Evolutionary conservation across 139 green algal species (phyloP).

Genomic region (Micromonas commoda): DNA sequence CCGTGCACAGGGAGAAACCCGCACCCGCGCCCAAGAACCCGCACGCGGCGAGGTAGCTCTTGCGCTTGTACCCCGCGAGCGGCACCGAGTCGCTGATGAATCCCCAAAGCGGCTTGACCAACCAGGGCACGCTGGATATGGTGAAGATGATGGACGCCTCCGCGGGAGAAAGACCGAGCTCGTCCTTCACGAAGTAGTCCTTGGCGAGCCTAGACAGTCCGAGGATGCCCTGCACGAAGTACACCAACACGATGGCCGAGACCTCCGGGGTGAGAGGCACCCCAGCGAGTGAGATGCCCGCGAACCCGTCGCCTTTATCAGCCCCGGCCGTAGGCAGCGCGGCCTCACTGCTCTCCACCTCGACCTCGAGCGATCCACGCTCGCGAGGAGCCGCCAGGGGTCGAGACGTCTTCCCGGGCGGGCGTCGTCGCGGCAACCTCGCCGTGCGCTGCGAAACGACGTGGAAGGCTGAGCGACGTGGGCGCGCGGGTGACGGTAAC

Average conservation of each 20-base stretch:
- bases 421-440: too few relatives aligned
- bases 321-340: too few relatives aligned
- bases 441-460: too few relatives aligned
- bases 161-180: slow-evolving; percentile 72
- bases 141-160: slow-evolving; percentile 59
- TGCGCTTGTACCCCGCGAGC: slow-evolving; percentile 80
- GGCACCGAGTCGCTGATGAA: slow-evolving; percentile 87
- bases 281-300: background rate
- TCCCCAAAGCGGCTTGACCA: slow-evolving; percentile 91
- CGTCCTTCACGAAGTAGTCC: slow-evolving; percentile 88
- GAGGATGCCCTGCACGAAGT: slow-evolving; percentile 93
- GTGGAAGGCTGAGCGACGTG: too few relatives aligned
- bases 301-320: too few relatives aligned
- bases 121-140: slow-evolving; percentile 59
- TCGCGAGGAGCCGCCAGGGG: too few relatives aligned
- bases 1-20: slow-evolving; percentile 56
- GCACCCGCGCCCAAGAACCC: slow-evolving; percentile 51
- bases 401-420: too few relatives aligned
- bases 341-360: too few relatives aligned
- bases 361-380: too few relatives aligned
- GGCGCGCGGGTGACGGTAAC: too few relatives aligned
- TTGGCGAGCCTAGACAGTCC: slow-evolving; percentile 79
- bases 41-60: slow-evolving; percentile 77
- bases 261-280: slow-evolving; percentile 24
- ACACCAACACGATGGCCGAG: slow-evolving; percentile 57